These are phyloP conservation scores for Entomortierella parvispora DNA, from an alignment of 192 early-diverging fungal species.

Conservation along the genomic window DNA sequence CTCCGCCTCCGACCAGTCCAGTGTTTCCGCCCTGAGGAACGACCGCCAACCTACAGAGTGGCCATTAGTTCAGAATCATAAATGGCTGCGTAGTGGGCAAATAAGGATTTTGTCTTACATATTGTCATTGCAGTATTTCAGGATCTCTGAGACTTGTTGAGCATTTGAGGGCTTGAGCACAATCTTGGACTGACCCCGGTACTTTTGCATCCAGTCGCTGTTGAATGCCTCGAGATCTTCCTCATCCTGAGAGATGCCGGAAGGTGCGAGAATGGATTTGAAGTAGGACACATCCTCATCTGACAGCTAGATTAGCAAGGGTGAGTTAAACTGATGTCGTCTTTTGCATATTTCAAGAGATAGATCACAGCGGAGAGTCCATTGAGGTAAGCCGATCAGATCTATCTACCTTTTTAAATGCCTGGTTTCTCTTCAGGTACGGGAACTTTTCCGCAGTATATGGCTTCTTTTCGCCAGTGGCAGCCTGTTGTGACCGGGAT, in stretches of 20 bases:
- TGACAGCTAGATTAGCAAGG: constrained; percentile 51
- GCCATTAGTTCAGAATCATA: too few relatives aligned
- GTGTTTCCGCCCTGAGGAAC: constrained; percentile 99
- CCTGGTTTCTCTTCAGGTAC: constrained; percentile 52
- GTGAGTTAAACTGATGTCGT: not conserved
- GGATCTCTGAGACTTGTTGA: constrained; percentile 82
- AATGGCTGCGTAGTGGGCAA: too few relatives aligned
- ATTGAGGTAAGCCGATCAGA: too few relatives aligned
- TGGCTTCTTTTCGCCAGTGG: constrained; percentile 11
- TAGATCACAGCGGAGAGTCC: too few relatives aligned
- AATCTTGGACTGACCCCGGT: constrained; percentile 83
- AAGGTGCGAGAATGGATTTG: constrained; percentile 61
- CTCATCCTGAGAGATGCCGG: constrained; percentile 59
- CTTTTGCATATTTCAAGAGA: too few relatives aligned
- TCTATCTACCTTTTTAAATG: constrained; percentile 55
- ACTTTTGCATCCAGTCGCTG: constrained; percentile 97
- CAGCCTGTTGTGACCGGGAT: constrained; percentile 11
- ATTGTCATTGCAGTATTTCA: constrained; percentile 90
- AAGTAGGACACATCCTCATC: constrained; percentile 72
- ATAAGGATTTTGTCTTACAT: too few relatives aligned
- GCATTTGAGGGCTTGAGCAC: constrained; percentile 90
- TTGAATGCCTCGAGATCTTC: constrained; percentile 79
- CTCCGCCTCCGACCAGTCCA: constrained; percentile 94
- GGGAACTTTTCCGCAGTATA: constrained; percentile 64
- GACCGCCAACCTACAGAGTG: constrained; percentile 74